A percentile compares a stretch with the other conserved stretches of the same genome.
Conservation (phyloP, 2,329 filamentous ascomycete genomes). For the Diaporthe nobilis region DNA sequence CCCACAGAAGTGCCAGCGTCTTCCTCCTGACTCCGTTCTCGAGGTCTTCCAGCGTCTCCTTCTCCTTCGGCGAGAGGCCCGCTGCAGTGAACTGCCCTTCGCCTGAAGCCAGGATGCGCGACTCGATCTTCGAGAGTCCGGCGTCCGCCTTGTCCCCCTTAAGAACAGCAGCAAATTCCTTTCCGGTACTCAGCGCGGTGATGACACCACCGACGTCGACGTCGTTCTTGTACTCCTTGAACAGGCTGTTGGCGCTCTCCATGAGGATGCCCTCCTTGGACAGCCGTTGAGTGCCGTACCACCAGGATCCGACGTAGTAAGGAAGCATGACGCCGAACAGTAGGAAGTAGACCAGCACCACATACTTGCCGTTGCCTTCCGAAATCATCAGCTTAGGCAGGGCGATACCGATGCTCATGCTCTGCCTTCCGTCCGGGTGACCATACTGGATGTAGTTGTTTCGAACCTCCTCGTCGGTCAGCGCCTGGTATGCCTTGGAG, state of each 20-base stretch:
- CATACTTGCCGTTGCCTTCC: constrained; percentile 95
- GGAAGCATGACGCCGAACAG: constrained; percentile 92
- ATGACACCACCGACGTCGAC: constrained; percentile 86
- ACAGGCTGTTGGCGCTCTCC: constrained; percentile 93
- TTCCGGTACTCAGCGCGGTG: constrained; percentile 84
- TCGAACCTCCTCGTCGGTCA: constrained; percentile 96
- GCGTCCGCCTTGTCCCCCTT: constrained; percentile 84
- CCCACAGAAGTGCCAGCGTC: constrained; percentile 91
- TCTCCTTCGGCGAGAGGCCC: constrained; percentile 80
- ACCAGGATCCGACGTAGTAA: constrained; percentile 96
- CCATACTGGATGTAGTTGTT: constrained; percentile 98
- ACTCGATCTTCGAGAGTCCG: constrained; percentile 87
- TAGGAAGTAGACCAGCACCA: constrained; percentile 89
- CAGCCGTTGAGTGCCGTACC: constrained; percentile 94
- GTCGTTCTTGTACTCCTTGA: constrained; percentile 90
- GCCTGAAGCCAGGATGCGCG: constrained; percentile 78
- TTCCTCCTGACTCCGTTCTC: constrained; percentile 88
- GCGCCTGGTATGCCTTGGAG: constrained; percentile 96
- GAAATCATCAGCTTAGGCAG: constrained; percentile 93
- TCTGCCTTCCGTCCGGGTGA: constrained; percentile 98
- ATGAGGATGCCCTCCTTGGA: constrained; percentile 95
- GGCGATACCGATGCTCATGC: constrained; percentile 97
- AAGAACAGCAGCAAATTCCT: constrained; percentile 85
- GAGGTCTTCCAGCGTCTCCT: constrained; percentile 81
- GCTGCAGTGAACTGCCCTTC: constrained; percentile 65